These are phyloP conservation scores for Pseudoneurospora amorphoporcata DNA, from an alignment of 495 filamentous ascomycete species.

Conservation along the genomic window DNA sequence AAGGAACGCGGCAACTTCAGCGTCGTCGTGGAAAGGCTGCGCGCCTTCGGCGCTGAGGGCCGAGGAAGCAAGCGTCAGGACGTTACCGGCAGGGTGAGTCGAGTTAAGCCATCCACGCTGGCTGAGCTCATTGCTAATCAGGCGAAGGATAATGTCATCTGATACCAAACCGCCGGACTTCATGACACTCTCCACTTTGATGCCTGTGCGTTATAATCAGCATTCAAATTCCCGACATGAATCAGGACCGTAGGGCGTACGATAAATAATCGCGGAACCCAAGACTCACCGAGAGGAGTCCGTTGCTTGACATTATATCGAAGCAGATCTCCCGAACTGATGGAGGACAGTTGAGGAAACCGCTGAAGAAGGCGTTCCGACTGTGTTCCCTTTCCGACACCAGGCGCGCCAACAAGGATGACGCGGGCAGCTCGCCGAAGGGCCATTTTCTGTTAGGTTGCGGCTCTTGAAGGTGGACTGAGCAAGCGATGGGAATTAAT, in stretches of 20 bases:
- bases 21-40: constrained; percentile 16
- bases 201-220: constrained; percentile 40
- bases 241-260: background rate
- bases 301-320: constrained; percentile 82
- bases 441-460: constrained; percentile 31
- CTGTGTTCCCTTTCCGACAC: constrained; percentile 88
- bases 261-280: background rate
- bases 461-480: background rate
- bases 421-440: constrained; percentile 79
- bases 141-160: constrained; percentile 80
- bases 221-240: background rate
- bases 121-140: constrained; percentile 80
- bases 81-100: constrained; percentile 19
- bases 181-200: constrained; percentile 82
- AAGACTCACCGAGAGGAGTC: constrained; percentile 67
- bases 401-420: constrained; percentile 92
- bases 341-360: constrained; percentile 80
- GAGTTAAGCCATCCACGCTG: constrained; percentile 68
- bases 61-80: constrained; percentile 33
- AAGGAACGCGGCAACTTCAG: constrained; percentile 28
- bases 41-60: constrained; percentile 14
- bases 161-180: constrained; percentile 73
- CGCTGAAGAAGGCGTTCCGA: constrained; percentile 75
- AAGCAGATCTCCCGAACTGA: constrained; percentile 88
- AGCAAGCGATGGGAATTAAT: background rate